Evolutionary conservation across 768 basidiomycete genomes (phyloP), one percentile per base, ranked within the genome.

Genomic region (Lactifluus echinatus): DNA sequence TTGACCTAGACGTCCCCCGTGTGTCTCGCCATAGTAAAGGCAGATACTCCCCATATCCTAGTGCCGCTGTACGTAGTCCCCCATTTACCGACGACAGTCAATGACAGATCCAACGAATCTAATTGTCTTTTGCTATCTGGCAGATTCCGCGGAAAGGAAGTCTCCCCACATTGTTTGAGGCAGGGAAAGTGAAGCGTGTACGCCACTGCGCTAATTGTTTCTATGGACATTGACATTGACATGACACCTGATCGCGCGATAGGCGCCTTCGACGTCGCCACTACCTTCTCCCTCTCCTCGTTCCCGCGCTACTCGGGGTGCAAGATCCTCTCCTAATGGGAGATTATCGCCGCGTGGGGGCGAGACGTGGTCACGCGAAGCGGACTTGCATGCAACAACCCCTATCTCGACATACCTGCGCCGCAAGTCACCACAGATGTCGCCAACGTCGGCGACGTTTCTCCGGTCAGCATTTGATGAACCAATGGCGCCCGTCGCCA

Each of bases 321-420:
- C 61, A 37, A 50, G 59, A 8, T 48, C 49, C n/a, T 33, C 50
- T 23, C 46, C 50, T 24, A 49, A 56, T 44, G 44, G 62, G 43
- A 51, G 59, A 26, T 17, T 26, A 28, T 55, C 61, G 15, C 57
- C 64, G 26, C 61, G 65, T 42, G 55, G 57, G 50, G 62, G 49
- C 54, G 65, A 60, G 61, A 55, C 63, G 62, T 54, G 66, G 70
- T 53, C 65, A 65, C 53, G 61, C 14, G 69, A 70, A 21, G 47
- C 62, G 43, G 69, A 70, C 47, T 61, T 59, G 31, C 64, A 66
- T 26, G 69, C 66, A 6, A 68, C 65, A 65, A 87, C 84, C 14
- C 89, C 89, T 53, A 90, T 91, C 53, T 91, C 89, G 26, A 78
- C 80, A 37, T 90, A 85, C 57, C 83, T 87, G 42, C 86, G 89